Evolutionary conservation across 2,329 filamentous ascomycete genomes (phyloP).

Genomic region (Penicillium sumatraense): DNA sequence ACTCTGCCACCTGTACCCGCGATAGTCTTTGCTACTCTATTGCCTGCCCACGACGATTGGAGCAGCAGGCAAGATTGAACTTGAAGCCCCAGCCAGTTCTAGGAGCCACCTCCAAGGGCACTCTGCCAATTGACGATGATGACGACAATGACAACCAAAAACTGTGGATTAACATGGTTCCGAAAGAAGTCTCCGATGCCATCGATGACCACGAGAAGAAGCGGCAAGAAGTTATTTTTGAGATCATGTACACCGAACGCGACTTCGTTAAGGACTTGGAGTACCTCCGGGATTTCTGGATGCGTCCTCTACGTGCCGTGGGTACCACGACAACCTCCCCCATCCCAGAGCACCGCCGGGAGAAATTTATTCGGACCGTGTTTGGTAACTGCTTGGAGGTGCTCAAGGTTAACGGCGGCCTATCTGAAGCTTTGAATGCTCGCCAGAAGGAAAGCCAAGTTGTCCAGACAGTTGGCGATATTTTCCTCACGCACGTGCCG

Average conservation of each 20-base stretch:
- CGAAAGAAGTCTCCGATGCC: constrained; percentile 89
- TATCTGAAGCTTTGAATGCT: constrained; percentile 85
- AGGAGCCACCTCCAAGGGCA: constrained; percentile 71
- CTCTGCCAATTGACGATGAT: constrained; percentile 72
- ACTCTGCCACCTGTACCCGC: constrained; percentile 93
- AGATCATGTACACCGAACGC: constrained; percentile 97
- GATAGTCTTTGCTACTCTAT: constrained; percentile 98
- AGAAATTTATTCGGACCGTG: constrained; percentile 90
- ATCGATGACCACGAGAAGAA: constrained; percentile 94
- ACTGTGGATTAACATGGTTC: constrained; percentile 98
- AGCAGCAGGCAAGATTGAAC: constrained; percentile 93
- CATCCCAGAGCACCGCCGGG: constrained; percentile 83
- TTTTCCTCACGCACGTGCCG: constrained; percentile 89
- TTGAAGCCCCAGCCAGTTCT: constrained; percentile 90
- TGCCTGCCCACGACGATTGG: constrained; percentile 87
- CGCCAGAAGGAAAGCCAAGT: constrained; percentile 90
- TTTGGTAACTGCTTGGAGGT: constrained; percentile 97
- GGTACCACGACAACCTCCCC: constrained; percentile 70
- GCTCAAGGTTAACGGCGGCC: constrained; percentile 84
- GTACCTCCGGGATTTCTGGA: constrained; percentile 98
- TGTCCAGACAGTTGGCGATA: constrained; percentile 87
- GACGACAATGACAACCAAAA: constrained; percentile 95
- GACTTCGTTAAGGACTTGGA: constrained; percentile 99
- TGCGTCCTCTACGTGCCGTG: constrained; percentile 81
- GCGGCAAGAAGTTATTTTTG: constrained; percentile 95